Evolutionary conservation across 129 eudicot genomes (phyloP).

Genomic region (Chrysanthemum seticuspe): DNA sequence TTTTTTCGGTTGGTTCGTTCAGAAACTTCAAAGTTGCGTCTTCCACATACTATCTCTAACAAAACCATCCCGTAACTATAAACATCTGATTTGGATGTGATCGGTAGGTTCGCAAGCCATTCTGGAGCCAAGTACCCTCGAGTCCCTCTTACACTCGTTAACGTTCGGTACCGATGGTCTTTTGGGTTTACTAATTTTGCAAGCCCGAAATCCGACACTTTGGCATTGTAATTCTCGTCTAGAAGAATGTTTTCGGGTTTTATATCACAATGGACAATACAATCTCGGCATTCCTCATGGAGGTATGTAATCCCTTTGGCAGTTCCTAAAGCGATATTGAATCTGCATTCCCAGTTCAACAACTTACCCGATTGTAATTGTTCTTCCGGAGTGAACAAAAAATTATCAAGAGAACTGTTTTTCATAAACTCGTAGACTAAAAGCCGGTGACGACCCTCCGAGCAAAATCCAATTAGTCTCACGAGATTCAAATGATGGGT

Average conservation of each 20-base stretch:
- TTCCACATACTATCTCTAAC: conserved; percentile 93
- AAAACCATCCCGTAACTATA: conserved; percentile 90
- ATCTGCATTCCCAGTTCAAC: conserved; percentile 72
- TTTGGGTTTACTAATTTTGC: conserved; percentile 74
- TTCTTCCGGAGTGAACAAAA: conserved; percentile 50
- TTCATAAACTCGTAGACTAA: conserved; percentile 90
- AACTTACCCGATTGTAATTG: conserved; percentile 37
- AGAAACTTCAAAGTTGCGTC: conserved; percentile 79
- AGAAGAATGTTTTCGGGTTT: conserved; percentile 92
- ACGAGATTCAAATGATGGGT: conserved; percentile 94
- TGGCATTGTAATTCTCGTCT: conserved; percentile 72
- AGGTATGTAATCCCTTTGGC: conserved; percentile 86
- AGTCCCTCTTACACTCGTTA: conserved; percentile 87
- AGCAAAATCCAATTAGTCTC: conserved; percentile 82
- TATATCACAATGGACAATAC: conserved; percentile 86
- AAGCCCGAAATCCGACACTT: conserved; percentile 82
- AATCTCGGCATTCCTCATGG: conserved; percentile 94
- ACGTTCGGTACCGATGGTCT: conserved; percentile 73
- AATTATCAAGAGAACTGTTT: conserved; percentile 83
- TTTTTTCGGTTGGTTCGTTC: conserved; percentile 58
- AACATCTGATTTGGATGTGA: conserved; percentile 78
- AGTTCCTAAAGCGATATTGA: conserved; percentile 72
- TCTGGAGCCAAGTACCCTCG: conserved; percentile 95
- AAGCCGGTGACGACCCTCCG: conserved; percentile 82
- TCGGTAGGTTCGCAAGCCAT: conserved; percentile 92